Percentiles rank a stretch among this genome's conserved stretches.
Conservation (phyloP, 495 filamentous ascomycete species). For the Neurospora sp. region DNA sequence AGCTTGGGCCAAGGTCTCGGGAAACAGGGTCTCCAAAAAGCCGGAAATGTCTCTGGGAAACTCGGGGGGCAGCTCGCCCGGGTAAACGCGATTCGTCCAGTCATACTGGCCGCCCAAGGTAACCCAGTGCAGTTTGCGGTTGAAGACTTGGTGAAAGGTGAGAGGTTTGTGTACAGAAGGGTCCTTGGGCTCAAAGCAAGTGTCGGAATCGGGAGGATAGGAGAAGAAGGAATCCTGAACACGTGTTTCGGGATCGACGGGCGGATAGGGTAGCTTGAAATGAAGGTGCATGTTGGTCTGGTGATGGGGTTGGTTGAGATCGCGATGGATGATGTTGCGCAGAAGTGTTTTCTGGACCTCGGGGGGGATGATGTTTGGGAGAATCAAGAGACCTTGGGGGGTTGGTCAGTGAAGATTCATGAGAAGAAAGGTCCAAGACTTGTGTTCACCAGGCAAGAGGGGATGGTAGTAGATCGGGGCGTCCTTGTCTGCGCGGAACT, state of each 20-base stretch:
- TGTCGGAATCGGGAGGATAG: constrained; percentile 22
- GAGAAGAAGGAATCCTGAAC: constrained; percentile 35
- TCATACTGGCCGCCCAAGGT: constrained; percentile 92
- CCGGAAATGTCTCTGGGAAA: constrained; percentile 65
- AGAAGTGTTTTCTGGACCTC: constrained; percentile 58
- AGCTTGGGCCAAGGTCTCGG: constrained; percentile 64
- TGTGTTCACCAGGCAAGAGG: constrained; percentile 27
- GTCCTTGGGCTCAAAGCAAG: constrained; percentile 54
- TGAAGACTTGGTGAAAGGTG: constrained; percentile 51
- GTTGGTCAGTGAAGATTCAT: not conserved
- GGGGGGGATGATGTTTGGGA: constrained; percentile 61
- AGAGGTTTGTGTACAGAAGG: constrained; percentile 58
- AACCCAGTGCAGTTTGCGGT: constrained; percentile 79
- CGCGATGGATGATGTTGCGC: constrained; percentile 61
- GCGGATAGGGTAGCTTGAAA: constrained; percentile 63
- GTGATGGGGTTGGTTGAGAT: constrained; percentile 63
- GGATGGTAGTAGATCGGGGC: constrained; percentile 28
- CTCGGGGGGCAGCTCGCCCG: constrained; percentile 48
- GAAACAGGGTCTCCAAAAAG: constrained; percentile 56
- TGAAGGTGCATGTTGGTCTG: constrained; percentile 82
- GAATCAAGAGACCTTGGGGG: constrained; percentile 56
- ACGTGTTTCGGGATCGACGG: constrained; percentile 6
- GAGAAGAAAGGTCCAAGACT: not conserved
- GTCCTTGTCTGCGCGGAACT: constrained; percentile 15
- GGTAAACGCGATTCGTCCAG: constrained; percentile 80